Evolutionary conservation across 331 rosid species (phyloP), one percentile per base, ranked within the genome.

Genomic region (Malus hybrid): DNA sequence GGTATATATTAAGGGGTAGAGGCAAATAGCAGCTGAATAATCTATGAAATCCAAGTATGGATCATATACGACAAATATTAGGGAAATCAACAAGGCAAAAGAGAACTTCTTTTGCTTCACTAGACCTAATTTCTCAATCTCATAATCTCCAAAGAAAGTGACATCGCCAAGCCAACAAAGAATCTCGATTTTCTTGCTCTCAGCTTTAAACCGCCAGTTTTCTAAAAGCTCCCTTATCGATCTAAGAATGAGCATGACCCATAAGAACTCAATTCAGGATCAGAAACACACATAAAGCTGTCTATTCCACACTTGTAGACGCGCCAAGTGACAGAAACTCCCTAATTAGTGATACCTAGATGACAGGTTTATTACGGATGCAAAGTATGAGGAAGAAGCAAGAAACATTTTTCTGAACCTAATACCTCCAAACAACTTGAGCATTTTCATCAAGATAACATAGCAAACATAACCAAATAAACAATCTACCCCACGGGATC

Each of bases 401-500:
- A 55, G 48, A 55, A 54, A 9, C 46, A 55, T 19, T 39, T 39
- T 39, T 1, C 46, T 36, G 19, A 54, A 69, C 67, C 22, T 27
- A 60, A 27, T 28, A 54, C 32, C 65, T 71, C 18, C 56, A 50
- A 16, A 50, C 19, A 50, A 50, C 1, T 50, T 52, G 57, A 16
- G 4, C 57, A 56, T 48, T 66, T 68, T 76, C 18, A 66, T 59
- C 46, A 64, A 22, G 24, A 70, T 73, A 7, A 63, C 48, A 34
- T 69, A 74, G 22, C 52, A 27, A 48, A 70, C 67, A 31, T 28
- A 61, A 28, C 34, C 50, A 39, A 63, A 73, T 20, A 27, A 48
- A 24, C n/a, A 46, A 65, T 76, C 83, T 89, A 91, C 96, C 88
- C 83, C 85, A 8, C 84, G 85, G 57, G 82, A 31, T 82, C 74